These are phyloP conservation scores for Ophiostoma novo-ulmi DNA, from an alignment of 2,329 filamentous ascomycete species.

Conservation along the genomic window DNA sequence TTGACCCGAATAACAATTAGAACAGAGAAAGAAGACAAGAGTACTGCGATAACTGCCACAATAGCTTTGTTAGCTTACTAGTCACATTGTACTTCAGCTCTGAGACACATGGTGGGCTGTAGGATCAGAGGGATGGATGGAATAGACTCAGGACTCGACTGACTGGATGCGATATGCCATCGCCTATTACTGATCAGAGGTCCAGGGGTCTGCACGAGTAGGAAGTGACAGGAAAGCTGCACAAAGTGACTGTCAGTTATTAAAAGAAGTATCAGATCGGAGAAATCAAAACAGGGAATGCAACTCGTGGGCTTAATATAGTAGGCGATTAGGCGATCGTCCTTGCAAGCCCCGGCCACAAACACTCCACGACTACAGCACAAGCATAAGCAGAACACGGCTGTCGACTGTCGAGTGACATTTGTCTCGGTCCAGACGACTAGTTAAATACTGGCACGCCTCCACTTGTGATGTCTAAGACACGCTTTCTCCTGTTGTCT, in stretches of 20 bases:
- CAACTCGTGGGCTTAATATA: neutral
- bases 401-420: neutral
- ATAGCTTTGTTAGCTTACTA: too few species aligned
- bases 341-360: neutral
- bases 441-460: neutral
- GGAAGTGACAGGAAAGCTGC: neutral
- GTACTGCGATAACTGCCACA: neutral
- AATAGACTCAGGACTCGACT: neutral
- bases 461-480: neutral
- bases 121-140: neutral
- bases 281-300: constrained; percentile 4
- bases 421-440: neutral
- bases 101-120: neutral
- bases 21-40: too few species aligned
- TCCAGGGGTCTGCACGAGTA: neutral
- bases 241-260: neutral
- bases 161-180: neutral
- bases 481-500: neutral
- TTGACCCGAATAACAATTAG: too few species aligned
- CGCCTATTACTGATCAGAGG: neutral
- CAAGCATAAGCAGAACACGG: neutral
- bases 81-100: neutral
- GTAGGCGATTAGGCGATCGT: neutral
- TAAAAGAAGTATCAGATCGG: neutral
- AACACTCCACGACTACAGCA: neutral